These are phyloP conservation scores for Thalassiosira livingstoniorum DNA, from an alignment of 352 stramenopile species.

Conservation along the genomic window DNA sequence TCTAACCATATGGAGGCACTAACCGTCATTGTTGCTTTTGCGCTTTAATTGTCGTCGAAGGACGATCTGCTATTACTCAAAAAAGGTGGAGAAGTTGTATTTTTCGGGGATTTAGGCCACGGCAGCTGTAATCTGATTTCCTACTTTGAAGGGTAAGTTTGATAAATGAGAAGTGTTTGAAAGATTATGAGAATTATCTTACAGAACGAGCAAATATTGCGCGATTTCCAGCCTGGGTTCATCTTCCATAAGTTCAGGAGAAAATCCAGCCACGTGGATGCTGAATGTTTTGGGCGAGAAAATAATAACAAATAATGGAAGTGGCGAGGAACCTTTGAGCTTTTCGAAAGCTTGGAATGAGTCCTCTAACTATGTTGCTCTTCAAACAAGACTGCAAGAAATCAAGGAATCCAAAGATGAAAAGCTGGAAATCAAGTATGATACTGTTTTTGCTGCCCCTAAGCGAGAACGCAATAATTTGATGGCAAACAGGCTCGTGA, in stretches of 20 bases:
- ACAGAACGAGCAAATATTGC: too few species aligned
- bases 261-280: conserved; percentile 93
- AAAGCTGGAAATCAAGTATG: conserved; percentile 63
- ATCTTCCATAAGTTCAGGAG: conserved; percentile 75
- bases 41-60: not conserved
- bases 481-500: conserved; percentile 72
- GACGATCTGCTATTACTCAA: conserved; percentile 90
- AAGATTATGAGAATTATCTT: too few species aligned
- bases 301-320: conserved; percentile 29
- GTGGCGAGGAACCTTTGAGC: conserved; percentile 34
- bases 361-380: conserved; percentile 45
- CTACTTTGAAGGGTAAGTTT: conserved; percentile 86
- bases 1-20: too few species aligned
- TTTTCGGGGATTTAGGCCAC: conserved; percentile 86
- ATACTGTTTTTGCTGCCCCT: conserved; percentile 61
- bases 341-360: conserved; percentile 57
- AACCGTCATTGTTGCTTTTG: too few species aligned
- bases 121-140: conserved; percentile 83
- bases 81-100: conserved; percentile 87
- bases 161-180: too few species aligned
- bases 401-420: conserved; percentile 42
- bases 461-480: conserved; percentile 49
- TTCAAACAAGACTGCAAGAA: conserved; percentile 50
- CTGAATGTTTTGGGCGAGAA: conserved; percentile 69
- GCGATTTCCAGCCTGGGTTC: conserved; percentile 53